These are phyloP conservation scores for Heliocybe sulcata DNA, from an alignment of 1,284 basidiomycete species.

Conservation along the genomic window DNA sequence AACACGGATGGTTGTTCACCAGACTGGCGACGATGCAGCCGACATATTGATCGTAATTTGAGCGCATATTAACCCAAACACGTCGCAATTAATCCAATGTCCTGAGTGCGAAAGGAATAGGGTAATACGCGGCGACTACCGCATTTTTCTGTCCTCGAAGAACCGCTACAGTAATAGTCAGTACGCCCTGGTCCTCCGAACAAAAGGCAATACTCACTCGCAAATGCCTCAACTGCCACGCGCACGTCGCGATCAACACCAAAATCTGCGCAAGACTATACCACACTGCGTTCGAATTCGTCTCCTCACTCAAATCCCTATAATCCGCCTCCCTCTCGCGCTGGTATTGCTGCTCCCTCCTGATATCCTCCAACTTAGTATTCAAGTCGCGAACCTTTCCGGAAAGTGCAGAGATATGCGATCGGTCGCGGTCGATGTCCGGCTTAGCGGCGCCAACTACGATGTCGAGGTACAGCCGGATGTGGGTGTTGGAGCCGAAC, in stretches of 20 bases:
- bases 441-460: slow-evolving; percentile 84
- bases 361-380: slow-evolving; percentile 86
- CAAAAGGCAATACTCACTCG: slow-evolving; percentile 46
- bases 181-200: slow-evolving; percentile 8
- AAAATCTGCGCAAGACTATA: slow-evolving; percentile 86
- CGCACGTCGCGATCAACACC: slow-evolving; percentile 79
- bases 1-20: too few relatives aligned
- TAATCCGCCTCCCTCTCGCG: slow-evolving; percentile 93
- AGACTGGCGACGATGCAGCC: too few relatives aligned
- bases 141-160: slow-evolving; percentile 84
- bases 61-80: background rate
- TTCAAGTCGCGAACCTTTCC: slow-evolving; percentile 88
- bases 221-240: slow-evolving; percentile 91
- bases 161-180: slow-evolving; percentile 47
- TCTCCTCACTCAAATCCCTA: slow-evolving; percentile 81
- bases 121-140: background rate
- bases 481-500: slow-evolving; percentile 76
- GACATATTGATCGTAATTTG: background rate
- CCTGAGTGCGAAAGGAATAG: background rate
- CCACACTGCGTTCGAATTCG: slow-evolving; percentile 89
- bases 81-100: background rate
- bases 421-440: slow-evolving; percentile 76
- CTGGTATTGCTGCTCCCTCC: slow-evolving; percentile 97
- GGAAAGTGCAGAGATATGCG: slow-evolving; percentile 85
- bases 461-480: slow-evolving; percentile 93